Base-by-base conservation (phyloP, 176 grass and related monocot genomes). In the Oryza punctata region DNA sequence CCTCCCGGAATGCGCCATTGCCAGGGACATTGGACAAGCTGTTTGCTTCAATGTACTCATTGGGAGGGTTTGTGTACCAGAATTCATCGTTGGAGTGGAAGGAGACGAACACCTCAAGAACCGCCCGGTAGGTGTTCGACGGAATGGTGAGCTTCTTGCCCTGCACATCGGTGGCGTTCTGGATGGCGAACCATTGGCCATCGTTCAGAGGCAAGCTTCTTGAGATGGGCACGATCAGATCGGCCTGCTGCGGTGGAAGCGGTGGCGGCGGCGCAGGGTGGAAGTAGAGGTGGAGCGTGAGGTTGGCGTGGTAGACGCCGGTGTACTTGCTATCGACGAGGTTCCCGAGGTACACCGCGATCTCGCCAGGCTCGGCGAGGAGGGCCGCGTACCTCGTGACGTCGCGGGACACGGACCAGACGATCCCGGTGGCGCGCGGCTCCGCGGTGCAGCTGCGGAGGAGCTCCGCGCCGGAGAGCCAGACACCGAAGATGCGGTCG, bases 401-500 rank as follows among this genome's bases (percentile, higher is more conserved):
- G 88, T 96, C 91, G 72, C 91, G 91, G 59, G 72, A 82, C 12
- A 93, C 94, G 73, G 89, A 85, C 94, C 94, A 96, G 47, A 93
- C 64, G 65, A 96, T 84, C 16, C 94, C 94, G 49, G 73, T 82
- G 79, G 88, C 60, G 6, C 88, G 88, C 67, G 94, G 94, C 78
- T 89, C 88, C 24, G 94, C 90, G 26, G 94, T 96, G 88, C 90
- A 92, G 80, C 90, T 89, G 77, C 91, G 94, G 64, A 96, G 88
- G 64, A 96, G 60, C 84, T 96, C 94, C 12, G 89, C 91, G 66
- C 91, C 94, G 29, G 73, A 85, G 66, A 96, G 86, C 94, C 94
- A 96, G 24, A 96, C 84, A 80, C 90, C 94, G 74, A 92, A 86
- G 86, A 96, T 93, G 67, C 94, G 88, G 85, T 96, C 94, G 75